Percentiles rank a stretch among this genome's conserved stretches.
Evolutionary conservation across 768 basidiomycete genomes (phyloP).

Genomic region (Mycena metata): DNA sequence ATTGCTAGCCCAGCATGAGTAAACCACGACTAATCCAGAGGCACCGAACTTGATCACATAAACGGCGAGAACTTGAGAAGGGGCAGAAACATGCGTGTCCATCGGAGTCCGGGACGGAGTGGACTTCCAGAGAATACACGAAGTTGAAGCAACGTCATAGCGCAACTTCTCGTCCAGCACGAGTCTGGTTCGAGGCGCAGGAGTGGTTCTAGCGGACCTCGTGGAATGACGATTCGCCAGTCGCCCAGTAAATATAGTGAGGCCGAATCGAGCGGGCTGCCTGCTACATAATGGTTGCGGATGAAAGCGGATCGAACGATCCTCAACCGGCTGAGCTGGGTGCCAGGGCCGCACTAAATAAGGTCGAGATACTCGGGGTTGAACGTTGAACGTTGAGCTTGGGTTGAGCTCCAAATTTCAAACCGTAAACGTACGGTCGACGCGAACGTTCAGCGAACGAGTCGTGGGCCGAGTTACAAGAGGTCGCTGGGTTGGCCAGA

Average conservation of each 20-base stretch:
- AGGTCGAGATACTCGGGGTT: no score
- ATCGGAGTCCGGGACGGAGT: constrained; percentile 23
- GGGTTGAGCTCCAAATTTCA: no score
- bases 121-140: not conserved
- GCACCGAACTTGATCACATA: constrained; percentile 11
- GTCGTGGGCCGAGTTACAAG: no score
- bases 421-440: no score
- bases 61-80: constrained; percentile 7
- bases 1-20: not conserved
- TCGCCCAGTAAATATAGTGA: not conserved
- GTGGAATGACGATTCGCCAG: not conserved
- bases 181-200: no score
- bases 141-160: constrained; percentile 5
- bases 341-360: no score
- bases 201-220: not conserved
- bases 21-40: constrained; percentile 15
- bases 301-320: constrained; percentile 16
- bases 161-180: no score
- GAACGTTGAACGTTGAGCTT: no score
- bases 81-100: not conserved
- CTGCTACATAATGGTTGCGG: constrained; percentile 11
- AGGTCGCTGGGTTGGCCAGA: no score
- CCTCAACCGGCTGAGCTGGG: no score
- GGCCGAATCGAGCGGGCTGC: constrained; percentile 21
- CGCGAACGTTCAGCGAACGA: no score